A percentile compares a stretch with the other conserved stretches of the same genome.
Conservation (phyloP, 2,329 filamentous ascomycete genomes). For the Lecanicillium sp. region DNA sequence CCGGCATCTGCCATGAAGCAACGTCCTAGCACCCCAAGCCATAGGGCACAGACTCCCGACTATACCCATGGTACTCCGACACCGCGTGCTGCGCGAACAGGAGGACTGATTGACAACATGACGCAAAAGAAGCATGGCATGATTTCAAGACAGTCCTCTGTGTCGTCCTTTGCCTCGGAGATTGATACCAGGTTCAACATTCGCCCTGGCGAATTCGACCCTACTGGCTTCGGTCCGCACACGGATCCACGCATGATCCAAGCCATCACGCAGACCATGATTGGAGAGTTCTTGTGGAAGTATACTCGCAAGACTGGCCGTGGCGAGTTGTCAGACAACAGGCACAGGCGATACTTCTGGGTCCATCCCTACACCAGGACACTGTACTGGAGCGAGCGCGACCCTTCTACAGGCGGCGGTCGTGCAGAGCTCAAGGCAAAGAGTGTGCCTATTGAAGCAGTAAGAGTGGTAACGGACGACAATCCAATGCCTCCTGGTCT, state of each 20-base stretch:
- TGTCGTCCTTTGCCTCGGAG: conserved; percentile 93
- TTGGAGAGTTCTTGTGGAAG: conserved; percentile 98
- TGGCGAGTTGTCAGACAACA: conserved; percentile 76
- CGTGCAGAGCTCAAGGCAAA: conserved; percentile 69
- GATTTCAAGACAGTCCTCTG: conserved; percentile 57
- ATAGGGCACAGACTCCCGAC: conserved; percentile 36
- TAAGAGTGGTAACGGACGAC: conserved; percentile 85
- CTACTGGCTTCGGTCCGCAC: conserved; percentile 54
- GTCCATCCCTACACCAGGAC: conserved; percentile 96
- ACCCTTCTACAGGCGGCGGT: conserved; percentile 67
- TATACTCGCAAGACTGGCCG: conserved; percentile 94
- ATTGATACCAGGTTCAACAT: conserved; percentile 87
- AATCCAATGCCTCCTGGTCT: conserved; percentile 93
- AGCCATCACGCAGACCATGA: conserved; percentile 99
- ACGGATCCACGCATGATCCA: conserved; percentile 98
- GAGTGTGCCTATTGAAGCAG: conserved; percentile 88
- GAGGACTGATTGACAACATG: conserved; percentile 33
- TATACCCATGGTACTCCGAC: conserved; percentile 49
- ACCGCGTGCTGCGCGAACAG: conserved; percentile 39
- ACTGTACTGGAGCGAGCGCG: conserved; percentile 90
- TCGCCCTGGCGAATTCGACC: conserved; percentile 43
- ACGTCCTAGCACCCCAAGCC: conserved; percentile 54
- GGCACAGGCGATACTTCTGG: conserved; percentile 97
- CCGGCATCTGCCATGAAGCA: conserved; percentile 63
- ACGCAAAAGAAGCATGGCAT: conserved; percentile 34